Base-by-base conservation (phyloP, 1,284 basidiomycete species). In the Boletus mariae region DNA sequence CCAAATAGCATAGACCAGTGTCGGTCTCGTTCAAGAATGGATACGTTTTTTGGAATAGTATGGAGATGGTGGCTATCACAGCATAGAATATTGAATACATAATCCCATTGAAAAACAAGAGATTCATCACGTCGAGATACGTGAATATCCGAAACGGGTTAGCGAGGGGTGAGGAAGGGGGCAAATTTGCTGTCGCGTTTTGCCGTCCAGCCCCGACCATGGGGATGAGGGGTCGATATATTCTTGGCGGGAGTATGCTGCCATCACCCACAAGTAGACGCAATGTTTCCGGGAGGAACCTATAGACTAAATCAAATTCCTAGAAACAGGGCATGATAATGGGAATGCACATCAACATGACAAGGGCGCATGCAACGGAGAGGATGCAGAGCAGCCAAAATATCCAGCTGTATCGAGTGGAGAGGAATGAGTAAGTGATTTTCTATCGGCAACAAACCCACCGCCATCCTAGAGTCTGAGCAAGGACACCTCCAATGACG, bases 341-440 rank as follows among this genome's bases (percentile, higher is more conserved):
- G 15, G 44, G 43, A 74, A 20, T 82, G 47, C 59, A 86, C 84
- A 82, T 59, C 8, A 83, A 60, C 57, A 89, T 75, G 32, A 76
- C 64, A 6, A 86, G 38, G 29, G 82, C 71, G 59, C 83, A 84
- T 5, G 73, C 57, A 1, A 74, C 80, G 7, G 84, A 75, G 0
- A 79, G 64, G 4, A 90, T 90, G 51, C 78, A 79, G 8, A 92
- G 69, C 62, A 92, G 87, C 87, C 87, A 92, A 65, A 92, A 92
- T 25, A 92, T 87, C 2, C 86, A 75, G 61, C 88, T 68, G 26
- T 32, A 15, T 32, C 23, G 2, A 34, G 84, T 45, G 23, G 47
- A 52, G 20, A 8, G 15, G 11, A 7, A 13, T 54, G n/a, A 52
- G 40, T 8, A 61, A 20, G 5, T 35, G 23, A 20, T 7, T 49